Evolutionary conservation across 345 rosid genomes (phyloP), one percentile per base, ranked within the genome.

Genomic region (Noccaea caerulescens): DNA sequence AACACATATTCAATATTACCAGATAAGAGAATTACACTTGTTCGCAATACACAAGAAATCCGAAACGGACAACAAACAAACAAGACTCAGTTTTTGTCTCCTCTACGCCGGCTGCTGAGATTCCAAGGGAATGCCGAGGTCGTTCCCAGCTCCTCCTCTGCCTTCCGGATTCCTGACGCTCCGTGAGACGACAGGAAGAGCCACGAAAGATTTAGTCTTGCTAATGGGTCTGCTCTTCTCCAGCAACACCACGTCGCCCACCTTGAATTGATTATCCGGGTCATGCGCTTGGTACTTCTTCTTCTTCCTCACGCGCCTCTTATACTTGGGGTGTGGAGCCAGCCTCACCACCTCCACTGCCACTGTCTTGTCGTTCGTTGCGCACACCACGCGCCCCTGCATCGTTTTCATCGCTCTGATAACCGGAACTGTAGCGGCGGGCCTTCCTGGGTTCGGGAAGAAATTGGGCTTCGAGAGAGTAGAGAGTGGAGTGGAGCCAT

Each of bases 241-340:
- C 53, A 93, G 93, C 83, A 80, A 85, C 50, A 90, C 97, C 1
- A 72, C 8, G 62, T 93, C 98, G 7, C 96, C 98, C 42, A 93
- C 87, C 76, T 87, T 50, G 81, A 90, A 90, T 68, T 71, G 76
- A 80, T 88, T 90, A 2, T 86, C 93, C 1, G 87, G 92, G 91
- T 93, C 98, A 77, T 93, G 98, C 43, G 88, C 98, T 68, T 88
- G 97, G 84, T 68, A 87, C 90, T 86, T 90, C 88, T 87, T 88
- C 98, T 90, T 92, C 85, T 63, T 88, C 80, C 93, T 80, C 5
- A 93, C 84, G 58, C 93, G 83, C 46, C 93, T 87, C 83, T 84
- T 84, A 87, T 93, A 93, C 85, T 90, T 93, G 0, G 96, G 98
- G 58, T 90, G 89, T 0, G 86, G 88, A 45, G 87, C 92, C 14